These are phyloP conservation scores for Incumbomyces lentus DNA, from an alignment of 2,329 filamentous ascomycete species.

Conservation along the genomic window DNA sequence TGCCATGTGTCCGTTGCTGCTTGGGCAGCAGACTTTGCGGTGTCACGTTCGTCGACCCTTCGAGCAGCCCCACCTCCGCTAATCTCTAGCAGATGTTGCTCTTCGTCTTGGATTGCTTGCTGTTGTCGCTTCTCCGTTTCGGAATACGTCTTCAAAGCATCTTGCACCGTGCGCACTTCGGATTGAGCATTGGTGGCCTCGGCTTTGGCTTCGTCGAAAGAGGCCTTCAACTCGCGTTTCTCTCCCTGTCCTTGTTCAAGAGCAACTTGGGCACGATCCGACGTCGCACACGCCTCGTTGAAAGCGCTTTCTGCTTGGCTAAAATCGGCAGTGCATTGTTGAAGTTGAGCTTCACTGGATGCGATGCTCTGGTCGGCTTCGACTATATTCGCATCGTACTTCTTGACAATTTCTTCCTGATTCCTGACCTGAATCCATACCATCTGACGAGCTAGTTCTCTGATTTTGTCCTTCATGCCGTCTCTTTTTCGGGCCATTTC, in stretches of 20 bases:
- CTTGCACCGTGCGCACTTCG: slow-evolving; percentile 56
- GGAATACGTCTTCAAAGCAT: slow-evolving; percentile 32
- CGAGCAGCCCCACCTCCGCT: slow-evolving; percentile 59
- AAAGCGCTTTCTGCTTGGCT: slow-evolving; percentile 24
- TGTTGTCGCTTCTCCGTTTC: slow-evolving; percentile 4
- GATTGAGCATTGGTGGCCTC: slow-evolving; percentile 46
- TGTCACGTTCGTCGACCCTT: slow-evolving; percentile 50
- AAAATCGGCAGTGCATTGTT: slow-evolving; percentile 37
- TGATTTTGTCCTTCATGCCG: slow-evolving; percentile 51
- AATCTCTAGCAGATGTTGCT: slow-evolving; percentile 50
- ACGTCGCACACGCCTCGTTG: slow-evolving; percentile 24
- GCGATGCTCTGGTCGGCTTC: slow-evolving; percentile 39
- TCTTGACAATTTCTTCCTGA: slow-evolving; percentile 47
- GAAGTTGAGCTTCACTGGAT: slow-evolving; percentile 34
- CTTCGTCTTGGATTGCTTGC: slow-evolving; percentile 37
- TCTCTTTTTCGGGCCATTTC: slow-evolving; percentile 57
- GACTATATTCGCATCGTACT: slow-evolving; percentile 27
- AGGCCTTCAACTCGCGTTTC: slow-evolving; percentile 39
- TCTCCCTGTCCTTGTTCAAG: slow-evolving; percentile 36
- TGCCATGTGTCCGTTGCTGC: slow-evolving; percentile 35
- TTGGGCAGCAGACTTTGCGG: slow-evolving; percentile 43
- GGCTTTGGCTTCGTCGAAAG: slow-evolving; percentile 43
- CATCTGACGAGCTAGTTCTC: slow-evolving; percentile 53
- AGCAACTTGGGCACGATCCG: slow-evolving; percentile 31
- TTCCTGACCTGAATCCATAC: slow-evolving; percentile 83